Conservation (phyloP, 2,329 filamentous ascomycete genomes). For the Anthostomella pinea region DNA sequence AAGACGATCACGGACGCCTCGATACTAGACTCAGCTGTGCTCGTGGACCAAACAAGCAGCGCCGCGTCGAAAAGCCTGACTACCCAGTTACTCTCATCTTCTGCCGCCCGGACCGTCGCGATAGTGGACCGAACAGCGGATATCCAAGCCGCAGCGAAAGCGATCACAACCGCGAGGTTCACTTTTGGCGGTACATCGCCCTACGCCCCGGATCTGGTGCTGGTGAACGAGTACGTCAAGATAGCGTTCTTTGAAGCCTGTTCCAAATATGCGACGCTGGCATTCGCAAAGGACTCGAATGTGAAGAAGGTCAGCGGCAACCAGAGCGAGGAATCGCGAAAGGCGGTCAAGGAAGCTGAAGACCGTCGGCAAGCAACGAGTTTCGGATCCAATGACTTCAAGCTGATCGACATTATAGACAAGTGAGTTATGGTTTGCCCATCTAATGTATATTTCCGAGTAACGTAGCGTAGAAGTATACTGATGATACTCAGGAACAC, state of each 20-base stretch:
- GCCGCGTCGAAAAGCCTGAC: slow-evolving; percentile 1
- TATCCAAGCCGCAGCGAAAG: slow-evolving; percentile 49
- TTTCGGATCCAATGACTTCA: slow-evolving; percentile 24
- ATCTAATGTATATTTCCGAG: background rate
- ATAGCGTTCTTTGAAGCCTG: slow-evolving; percentile 51
- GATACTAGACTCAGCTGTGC: slow-evolving; percentile 15
- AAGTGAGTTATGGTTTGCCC: slow-evolving; percentile 15
- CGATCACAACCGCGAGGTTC: slow-evolving; percentile 53
- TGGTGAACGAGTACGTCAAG: slow-evolving; percentile 63
- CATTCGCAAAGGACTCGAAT: slow-evolving; percentile 16
- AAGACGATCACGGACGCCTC: slow-evolving; percentile 16
- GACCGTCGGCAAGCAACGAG: slow-evolving; percentile 23
- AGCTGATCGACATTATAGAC: slow-evolving; percentile 25
- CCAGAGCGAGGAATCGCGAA: slow-evolving; percentile 18
- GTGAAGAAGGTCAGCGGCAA: slow-evolving; percentile 16
- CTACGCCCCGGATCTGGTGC: slow-evolving; percentile 59
- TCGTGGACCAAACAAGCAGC: slow-evolving; percentile 27
- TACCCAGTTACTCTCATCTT: slow-evolving; percentile 12
- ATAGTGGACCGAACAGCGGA: slow-evolving; percentile 61
- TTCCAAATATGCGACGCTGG: slow-evolving; percentile 35
- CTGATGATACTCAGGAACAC: slow-evolving; percentile 16
- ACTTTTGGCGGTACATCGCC: slow-evolving; percentile 53
- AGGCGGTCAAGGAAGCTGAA: slow-evolving; percentile 24
- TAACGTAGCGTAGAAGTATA: background rate
- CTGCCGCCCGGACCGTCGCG: slow-evolving; percentile 41